Conservation (phyloP, 345 rosid species). For the Erysimum cheiranthoides region DNA sequence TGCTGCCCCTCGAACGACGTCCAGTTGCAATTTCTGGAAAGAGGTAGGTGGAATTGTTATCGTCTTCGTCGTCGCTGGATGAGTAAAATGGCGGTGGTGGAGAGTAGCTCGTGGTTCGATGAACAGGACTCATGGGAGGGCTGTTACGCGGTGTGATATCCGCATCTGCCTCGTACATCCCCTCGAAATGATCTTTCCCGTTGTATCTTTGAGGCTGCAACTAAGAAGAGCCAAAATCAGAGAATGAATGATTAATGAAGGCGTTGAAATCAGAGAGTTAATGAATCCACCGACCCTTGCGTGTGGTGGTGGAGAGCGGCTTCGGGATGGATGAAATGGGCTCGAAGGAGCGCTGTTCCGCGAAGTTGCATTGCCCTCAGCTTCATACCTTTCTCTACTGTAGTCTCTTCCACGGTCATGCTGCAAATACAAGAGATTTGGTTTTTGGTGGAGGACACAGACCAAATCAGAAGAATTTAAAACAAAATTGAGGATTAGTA, state of each 20-base stretch:
- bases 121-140: conserved; percentile 34
- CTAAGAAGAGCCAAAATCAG: conserved; percentile 1
- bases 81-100: conserved; percentile 41
- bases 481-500: conserved; percentile 10
- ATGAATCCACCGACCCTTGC: conserved; percentile 16
- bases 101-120: conserved; percentile 28
- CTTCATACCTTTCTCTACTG: conserved; percentile 37
- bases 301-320: conserved; percentile 34
- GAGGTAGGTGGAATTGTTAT: conserved; percentile 40
- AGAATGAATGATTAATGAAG: not conserved
- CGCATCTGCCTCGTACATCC: conserved; percentile 45
- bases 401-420: conserved; percentile 38
- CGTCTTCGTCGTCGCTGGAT: conserved; percentile 40
- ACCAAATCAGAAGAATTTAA: not conserved
- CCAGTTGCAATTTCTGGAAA: conserved; percentile 40
- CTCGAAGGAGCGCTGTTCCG: conserved; percentile 34
- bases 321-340: conserved; percentile 42
- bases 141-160: conserved; percentile 38
- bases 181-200: conserved; percentile 34
- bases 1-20: conserved; percentile 43
- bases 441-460: not conserved
- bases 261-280: not conserved
- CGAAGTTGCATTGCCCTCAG: conserved; percentile 18
- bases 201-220: conserved; percentile 32
- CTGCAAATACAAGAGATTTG: conserved; percentile 12